A percentile compares a stretch with the other conserved stretches of the same genome.
phyloP scores from a whole-genome alignment of 2,329 filamentous ascomycete species.

The Tricladium varicosporioides region DNA sequence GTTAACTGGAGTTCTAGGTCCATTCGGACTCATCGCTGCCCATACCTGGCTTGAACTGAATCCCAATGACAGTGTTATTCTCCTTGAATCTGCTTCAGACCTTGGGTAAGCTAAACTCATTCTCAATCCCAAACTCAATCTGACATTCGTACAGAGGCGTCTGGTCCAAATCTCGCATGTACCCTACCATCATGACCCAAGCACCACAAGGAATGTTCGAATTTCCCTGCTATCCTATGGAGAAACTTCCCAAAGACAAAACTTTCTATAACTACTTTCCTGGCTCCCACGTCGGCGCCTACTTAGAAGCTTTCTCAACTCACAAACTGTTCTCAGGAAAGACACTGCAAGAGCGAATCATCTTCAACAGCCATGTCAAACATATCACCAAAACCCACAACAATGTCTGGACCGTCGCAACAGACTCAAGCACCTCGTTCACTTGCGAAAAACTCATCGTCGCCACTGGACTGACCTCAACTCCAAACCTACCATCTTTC shows the following conservation, averaged over 20 bases:
- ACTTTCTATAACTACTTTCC: conserved; percentile 31
- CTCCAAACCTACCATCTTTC: conserved; percentile 25
- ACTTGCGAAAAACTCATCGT: conserved; percentile 32
- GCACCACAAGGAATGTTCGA: conserved; percentile 35
- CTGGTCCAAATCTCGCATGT: conserved; percentile 66
- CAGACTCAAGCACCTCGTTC: neutral
- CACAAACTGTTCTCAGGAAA: conserved; percentile 40
- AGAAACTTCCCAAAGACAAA: conserved; percentile 36
- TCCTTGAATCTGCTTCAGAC: conserved; percentile 56
- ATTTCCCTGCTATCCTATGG: conserved; percentile 48
- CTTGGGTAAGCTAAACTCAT: conserved; percentile 30
- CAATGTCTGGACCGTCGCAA: conserved; percentile 26
- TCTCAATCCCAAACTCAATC: neutral
- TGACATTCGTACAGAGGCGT: conserved; percentile 48
- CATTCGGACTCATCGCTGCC: conserved; percentile 56
- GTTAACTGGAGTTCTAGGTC: conserved; percentile 27
- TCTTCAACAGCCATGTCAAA: conserved; percentile 38
- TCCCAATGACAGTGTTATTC: conserved; percentile 49
- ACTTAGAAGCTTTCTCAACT: conserved; percentile 27
- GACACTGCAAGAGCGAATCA: conserved; percentile 26
- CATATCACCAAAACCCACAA: conserved; percentile 40
- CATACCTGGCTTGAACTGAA: conserved; percentile 58
- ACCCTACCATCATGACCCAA: conserved; percentile 56
- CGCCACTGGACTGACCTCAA: conserved; percentile 35
- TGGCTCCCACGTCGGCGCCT: conserved; percentile 31